These are phyloP conservation scores for Nemania sp. DNA, from an alignment of 2,329 filamentous ascomycete genomes.

Conservation along the genomic window DNA sequence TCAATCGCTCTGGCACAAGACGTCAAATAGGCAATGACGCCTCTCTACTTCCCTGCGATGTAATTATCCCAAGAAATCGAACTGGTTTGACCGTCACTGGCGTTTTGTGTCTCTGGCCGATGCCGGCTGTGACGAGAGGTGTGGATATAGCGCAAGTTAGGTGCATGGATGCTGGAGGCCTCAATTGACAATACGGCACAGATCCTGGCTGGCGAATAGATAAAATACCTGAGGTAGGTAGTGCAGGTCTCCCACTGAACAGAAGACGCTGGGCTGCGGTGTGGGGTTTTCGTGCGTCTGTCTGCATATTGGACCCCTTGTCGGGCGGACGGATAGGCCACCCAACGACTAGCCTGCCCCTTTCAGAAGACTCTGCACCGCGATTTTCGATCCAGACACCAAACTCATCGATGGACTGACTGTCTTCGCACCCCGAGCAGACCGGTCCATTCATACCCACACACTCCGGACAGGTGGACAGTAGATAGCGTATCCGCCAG, in stretches of 20 bases:
- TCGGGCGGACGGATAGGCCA: background rate
- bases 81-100: too few species aligned
- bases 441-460: background rate
- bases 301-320: background rate
- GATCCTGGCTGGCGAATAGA: too few species aligned
- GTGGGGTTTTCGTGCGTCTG: background rate
- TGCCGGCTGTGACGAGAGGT: too few species aligned
- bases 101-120: too few species aligned
- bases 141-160: too few species aligned
- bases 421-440: background rate
- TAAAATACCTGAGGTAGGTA: too few species aligned
- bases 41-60: too few species aligned
- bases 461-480: background rate
- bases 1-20: too few species aligned
- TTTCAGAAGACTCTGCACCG: background rate
- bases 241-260: background rate
- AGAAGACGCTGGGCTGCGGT: background rate
- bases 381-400: background rate
- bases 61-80: too few species aligned
- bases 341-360: background rate
- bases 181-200: too few species aligned
- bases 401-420: background rate
- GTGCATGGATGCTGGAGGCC: too few species aligned
- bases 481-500: background rate
- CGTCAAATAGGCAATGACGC: too few species aligned